Evolutionary conservation across 139 green algal genomes (phyloP).

Genomic region (Picocystis salinarum): DNA sequence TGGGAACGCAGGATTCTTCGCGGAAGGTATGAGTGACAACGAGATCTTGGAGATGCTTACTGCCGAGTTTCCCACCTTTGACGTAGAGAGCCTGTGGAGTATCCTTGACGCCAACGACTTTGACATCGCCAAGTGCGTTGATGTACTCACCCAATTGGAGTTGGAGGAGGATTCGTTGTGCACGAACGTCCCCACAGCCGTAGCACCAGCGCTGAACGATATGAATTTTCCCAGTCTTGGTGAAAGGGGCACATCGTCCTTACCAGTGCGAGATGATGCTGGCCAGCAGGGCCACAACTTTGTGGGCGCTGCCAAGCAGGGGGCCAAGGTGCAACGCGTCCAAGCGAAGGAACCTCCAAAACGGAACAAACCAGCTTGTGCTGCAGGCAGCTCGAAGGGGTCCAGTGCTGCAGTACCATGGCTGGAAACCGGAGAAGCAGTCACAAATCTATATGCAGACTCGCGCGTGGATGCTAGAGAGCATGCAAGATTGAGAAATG

Average conservation of each 20-base stretch:
- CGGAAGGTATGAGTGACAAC: background rate
- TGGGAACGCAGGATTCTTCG: background rate
- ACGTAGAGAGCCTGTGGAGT: background rate
- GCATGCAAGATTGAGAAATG: constrained; percentile 39
- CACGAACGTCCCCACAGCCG: background rate
- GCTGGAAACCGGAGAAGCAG: constrained; percentile 27
- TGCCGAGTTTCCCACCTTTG: background rate
- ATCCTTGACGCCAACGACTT: background rate
- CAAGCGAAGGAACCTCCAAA: constrained; percentile 18
- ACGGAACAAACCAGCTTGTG: background rate
- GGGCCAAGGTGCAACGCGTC: constrained; percentile 10
- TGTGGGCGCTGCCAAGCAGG: background rate
- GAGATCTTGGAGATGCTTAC: background rate
- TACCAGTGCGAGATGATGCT: background rate
- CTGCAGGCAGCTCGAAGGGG: background rate
- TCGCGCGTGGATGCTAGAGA: constrained; percentile 31
- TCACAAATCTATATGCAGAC: constrained; percentile 30
- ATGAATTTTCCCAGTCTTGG: background rate
- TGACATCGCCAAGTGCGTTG: background rate
- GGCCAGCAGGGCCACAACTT: background rate
- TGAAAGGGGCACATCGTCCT: background rate
- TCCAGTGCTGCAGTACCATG: constrained; percentile 10
- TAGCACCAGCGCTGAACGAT: background rate
- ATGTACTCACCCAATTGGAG: background rate
- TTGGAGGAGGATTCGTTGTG: background rate